These are phyloP conservation scores for Marasmius tenuissimus DNA, from an alignment of 1,284 basidiomycete species.

Conservation along the genomic window DNA sequence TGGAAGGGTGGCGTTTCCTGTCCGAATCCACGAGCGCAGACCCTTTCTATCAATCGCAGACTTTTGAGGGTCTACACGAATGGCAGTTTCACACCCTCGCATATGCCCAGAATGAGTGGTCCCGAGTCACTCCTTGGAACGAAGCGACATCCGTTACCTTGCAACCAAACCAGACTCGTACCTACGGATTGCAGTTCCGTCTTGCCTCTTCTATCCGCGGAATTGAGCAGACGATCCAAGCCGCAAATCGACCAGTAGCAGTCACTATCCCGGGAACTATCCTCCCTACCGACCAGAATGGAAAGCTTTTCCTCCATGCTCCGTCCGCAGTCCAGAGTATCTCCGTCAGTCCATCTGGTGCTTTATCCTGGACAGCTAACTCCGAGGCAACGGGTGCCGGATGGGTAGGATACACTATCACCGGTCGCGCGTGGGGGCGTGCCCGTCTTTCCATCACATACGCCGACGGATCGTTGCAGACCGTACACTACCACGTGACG, in stretches of 20 bases:
- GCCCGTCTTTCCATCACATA: slow-evolving; percentile 51
- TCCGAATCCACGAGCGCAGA: slow-evolving; percentile 44
- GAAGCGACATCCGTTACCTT: slow-evolving; percentile 50
- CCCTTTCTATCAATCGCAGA: slow-evolving; percentile 58
- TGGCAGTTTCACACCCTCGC: slow-evolving; percentile 63
- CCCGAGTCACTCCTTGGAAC: slow-evolving; percentile 53
- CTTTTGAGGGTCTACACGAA: slow-evolving; percentile 60
- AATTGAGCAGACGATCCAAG: slow-evolving; percentile 46
- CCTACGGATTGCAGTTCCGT: slow-evolving; percentile 55
- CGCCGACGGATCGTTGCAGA: slow-evolving; percentile 51
- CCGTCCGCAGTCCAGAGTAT: slow-evolving; percentile 40
- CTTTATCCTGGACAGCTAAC: slow-evolving; percentile 46
- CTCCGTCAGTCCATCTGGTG: slow-evolving; percentile 45
- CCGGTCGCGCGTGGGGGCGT: slow-evolving; percentile 47
- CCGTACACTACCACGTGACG: slow-evolving; percentile 54
- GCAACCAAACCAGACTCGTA: slow-evolving; percentile 47
- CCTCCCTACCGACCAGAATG: slow-evolving; percentile 46
- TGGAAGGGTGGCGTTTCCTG: slow-evolving; percentile 63
- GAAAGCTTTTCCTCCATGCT: slow-evolving; percentile 54
- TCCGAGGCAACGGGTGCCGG: slow-evolving; percentile 39
- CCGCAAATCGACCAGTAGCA: slow-evolving; percentile 46
- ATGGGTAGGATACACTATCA: slow-evolving; percentile 53
- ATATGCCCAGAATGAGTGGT: slow-evolving; percentile 59
- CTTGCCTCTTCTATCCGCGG: slow-evolving; percentile 49
- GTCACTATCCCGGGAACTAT: slow-evolving; percentile 57